Conservation (phyloP, 441 rosid species). For the Aquilaria agallochum region DNA sequence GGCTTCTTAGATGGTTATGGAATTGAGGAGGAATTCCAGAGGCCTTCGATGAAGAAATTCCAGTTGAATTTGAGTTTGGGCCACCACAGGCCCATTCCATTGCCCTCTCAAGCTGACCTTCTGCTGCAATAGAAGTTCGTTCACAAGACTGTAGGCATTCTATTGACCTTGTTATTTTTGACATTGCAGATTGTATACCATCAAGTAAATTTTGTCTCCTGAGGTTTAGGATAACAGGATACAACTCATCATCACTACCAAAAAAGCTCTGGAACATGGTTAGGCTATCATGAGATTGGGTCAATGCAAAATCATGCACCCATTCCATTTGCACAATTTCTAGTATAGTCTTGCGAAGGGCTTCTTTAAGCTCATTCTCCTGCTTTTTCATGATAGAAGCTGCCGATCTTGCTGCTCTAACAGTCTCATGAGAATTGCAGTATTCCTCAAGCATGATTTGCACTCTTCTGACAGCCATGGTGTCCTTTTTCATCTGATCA, state of each 20-base stretch:
- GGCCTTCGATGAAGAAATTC: conserved; percentile 54
- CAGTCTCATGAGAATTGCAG: conserved; percentile 90
- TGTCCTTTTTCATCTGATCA: conserved; percentile 50
- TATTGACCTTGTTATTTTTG: conserved; percentile 65
- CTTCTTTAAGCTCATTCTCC: conserved; percentile 72
- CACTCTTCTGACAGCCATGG: conserved; percentile 53
- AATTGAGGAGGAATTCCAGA: conserved; percentile 91
- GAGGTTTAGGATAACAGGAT: conserved; percentile 59
- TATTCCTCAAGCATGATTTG: conserved; percentile 87
- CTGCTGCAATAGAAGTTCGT: conserved; percentile 66
- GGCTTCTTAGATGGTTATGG: conserved; percentile 79
- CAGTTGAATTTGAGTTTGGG: conserved; percentile 53
- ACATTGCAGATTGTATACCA: conserved; percentile 53
- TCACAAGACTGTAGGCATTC: conserved; percentile 85
- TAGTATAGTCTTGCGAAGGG: conserved; percentile 64
- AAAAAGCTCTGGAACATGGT: conserved; percentile 58
- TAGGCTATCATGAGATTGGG: conserved; percentile 65
- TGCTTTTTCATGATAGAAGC: conserved; percentile 75
- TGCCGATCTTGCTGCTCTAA: conserved; percentile 81
- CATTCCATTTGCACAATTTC: conserved; percentile 97
- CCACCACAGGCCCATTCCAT: conserved; percentile 99
- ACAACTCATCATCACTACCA: conserved; percentile 47
- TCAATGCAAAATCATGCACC: conserved; percentile 66
- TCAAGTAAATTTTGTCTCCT: conserved; percentile 76
- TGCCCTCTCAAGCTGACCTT: conserved; percentile 97